Conservation (phyloP, 345 rosid genomes). For the Eutrema japonicum region DNA sequence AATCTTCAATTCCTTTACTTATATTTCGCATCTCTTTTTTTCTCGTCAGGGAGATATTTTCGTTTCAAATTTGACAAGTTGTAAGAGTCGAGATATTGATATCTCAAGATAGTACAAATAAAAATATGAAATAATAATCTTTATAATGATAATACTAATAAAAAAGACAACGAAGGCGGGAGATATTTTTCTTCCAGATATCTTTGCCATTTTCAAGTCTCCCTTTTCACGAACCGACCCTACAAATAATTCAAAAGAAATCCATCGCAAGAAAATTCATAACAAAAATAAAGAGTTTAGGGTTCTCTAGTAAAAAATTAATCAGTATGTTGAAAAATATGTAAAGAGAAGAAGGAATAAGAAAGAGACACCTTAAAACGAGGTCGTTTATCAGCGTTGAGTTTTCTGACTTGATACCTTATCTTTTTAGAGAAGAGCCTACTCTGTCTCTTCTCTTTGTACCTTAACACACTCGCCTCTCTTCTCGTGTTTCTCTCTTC, state of each 20-base stretch:
- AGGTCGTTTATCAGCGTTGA: conserved; percentile 82
- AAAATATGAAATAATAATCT: background rate
- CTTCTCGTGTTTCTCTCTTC: conserved; percentile 65
- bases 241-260: conserved; percentile 48
- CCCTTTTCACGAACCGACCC: conserved; percentile 68
- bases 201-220: conserved; percentile 28
- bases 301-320: conserved; percentile 10
- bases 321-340: background rate
- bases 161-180: conserved; percentile 24
- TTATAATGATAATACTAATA: background rate
- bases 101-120: conserved; percentile 27
- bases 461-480: conserved; percentile 79
- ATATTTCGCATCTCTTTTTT: conserved; percentile 34
- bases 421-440: conserved; percentile 83
- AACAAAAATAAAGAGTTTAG: conserved; percentile 14
- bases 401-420: conserved; percentile 78
- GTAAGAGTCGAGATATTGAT: conserved; percentile 27
- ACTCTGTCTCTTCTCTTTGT: conserved; percentile 72
- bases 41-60: conserved; percentile 33
- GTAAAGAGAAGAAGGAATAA: background rate
- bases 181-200: conserved; percentile 12
- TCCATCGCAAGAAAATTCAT: background rate
- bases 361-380: conserved; percentile 57
- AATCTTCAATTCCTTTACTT: conserved; percentile 23
- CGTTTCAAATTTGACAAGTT: conserved; percentile 32